Evolutionary conservation across 371 early-diverging fungal species (phyloP).

Genomic region (Dichotomocladium elegans): DNA sequence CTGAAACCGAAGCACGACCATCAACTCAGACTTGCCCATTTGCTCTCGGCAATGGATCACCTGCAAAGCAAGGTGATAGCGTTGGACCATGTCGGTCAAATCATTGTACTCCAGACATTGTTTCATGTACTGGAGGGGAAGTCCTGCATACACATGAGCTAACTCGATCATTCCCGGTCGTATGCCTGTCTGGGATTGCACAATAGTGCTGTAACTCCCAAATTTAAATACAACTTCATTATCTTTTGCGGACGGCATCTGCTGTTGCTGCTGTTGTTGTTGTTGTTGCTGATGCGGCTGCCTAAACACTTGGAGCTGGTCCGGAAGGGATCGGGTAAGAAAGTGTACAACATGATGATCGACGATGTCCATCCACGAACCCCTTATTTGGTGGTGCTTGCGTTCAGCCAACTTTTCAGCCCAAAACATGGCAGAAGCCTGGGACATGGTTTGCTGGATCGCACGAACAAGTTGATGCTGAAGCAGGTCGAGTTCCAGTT

Average conservation of each 20-base stretch:
- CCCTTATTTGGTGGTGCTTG: background rate
- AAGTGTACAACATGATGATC: conserved; percentile 30
- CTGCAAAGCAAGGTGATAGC: conserved; percentile 27
- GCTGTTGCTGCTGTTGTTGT: background rate
- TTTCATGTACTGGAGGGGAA: conserved; percentile 34
- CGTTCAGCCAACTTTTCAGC: conserved; percentile 7
- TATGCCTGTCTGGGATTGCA: background rate
- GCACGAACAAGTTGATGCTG: conserved; percentile 19
- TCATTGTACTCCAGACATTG: conserved; percentile 33
- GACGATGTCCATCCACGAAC: conserved; percentile 24
- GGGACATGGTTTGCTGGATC: conserved; percentile 18
- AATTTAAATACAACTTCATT: too few species aligned
- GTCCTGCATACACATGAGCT: conserved; percentile 24
- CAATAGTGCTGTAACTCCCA: background rate
- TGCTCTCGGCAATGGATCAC: conserved; percentile 20
- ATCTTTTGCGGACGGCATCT: too few species aligned
- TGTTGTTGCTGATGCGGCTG: background rate
- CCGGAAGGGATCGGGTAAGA: conserved; percentile 16
- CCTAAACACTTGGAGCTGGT: conserved; percentile 19
- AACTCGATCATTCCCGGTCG: conserved; percentile 23
- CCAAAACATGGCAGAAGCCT: conserved; percentile 29
- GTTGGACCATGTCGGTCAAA: conserved; percentile 19
- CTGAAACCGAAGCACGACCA: conserved; percentile 28
- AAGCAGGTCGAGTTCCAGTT: conserved; percentile 26
- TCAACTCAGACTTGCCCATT: conserved; percentile 8